Base-by-base conservation (phyloP, 108 stramenopile species). In the Bacterosira constricta region DNA sequence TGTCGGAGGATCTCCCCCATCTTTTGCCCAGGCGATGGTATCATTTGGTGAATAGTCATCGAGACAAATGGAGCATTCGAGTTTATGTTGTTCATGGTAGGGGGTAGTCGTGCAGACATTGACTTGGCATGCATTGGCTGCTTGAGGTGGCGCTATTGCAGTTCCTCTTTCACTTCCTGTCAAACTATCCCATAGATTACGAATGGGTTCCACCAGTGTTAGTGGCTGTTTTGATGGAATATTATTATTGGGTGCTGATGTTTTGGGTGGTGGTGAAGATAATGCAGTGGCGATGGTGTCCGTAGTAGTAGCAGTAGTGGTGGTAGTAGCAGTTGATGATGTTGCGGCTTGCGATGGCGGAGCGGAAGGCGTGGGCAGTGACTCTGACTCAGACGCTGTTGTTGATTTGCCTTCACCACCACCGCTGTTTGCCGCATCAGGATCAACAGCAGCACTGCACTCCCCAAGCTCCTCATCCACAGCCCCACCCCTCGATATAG, bases 21-120 rank as follows among this genome's bases (percentile, higher is more conserved):
- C 77, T 45, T 79, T 79, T 26, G 77, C 69, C 77, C 77, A 79
- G 25, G 69, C 59, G 41, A 79, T 71, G 13, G 59, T 64, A 71
- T 79, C 64, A 21, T 61, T 61, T 52, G 69, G 51, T 6, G 44
- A 29, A 59, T 63, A 79, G 25, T 66, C 17, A 29, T 79, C 77
- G 23, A 79, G 51, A 47, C 77, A 79, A 0, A 79, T 79, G 42
- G 77, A 79, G 49, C 77, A 79, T 38, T 79, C 77, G 11, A 53
- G 36, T n/a, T 37, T 62, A 26, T 79, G 37, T 31, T 51, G 7
- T 15, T 37, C 42, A 18, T 27, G 21, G 8, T 26, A 27, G 9
- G 52, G 39, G 12, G 41, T 9, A 11, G 25, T 30, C 39, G 44
- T 46, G 55, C 6, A 13, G 45, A 7, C 15, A 25, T 12, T 25